Base-by-base conservation (phyloP, 208 protist species). In the Porcisia deanei region DNA sequence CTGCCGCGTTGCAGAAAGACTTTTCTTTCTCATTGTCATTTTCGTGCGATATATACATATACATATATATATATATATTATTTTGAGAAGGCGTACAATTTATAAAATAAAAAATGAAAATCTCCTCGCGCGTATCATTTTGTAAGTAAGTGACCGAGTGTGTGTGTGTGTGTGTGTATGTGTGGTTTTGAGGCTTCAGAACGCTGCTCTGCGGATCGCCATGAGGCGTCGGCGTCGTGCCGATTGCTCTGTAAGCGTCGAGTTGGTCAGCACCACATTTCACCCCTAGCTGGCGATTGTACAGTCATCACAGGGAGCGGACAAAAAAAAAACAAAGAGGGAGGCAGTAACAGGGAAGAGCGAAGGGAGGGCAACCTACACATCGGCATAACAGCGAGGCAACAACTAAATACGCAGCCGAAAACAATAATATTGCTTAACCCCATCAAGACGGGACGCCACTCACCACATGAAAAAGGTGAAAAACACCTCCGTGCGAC, bases 81-180 rank as follows among this genome's bases (percentile, higher is more conserved):
- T 30, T 30, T 30, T 30, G 30, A 30, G 30, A 30, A 30, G 30
- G 30, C 30, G 30, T 30, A 30, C 30, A 30, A 30, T 16, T 53
- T 53, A 8, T 8, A 6, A 16, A 16, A 16, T n/a, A n/a, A 6
- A 8, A 6, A 58, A 16, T 25, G 10, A 22, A 58, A 58, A 5
- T 6, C 20, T 58, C 25, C 54, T n/a, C 20, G 9, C 54, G 20
- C 10, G 54, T 25, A n/a, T 58, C 22, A 58, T 58, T 14, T 8
- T 8, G 10, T 58, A 14, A 25, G 22, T 8, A 58, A 25, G 10
- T 58, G 59, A 22, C n/a, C 6, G 59, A 10, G 30, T 12, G 55
- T 60, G 57, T 60, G 57, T 60, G 60, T 47, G 60, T 66, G 60
- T 66, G 60, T 39, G 60, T 53, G 63, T 67, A 9, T 52, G 34